Percentiles rank a stretch among this genome's conserved stretches.
These are phyloP conservation scores for Apium graveolens DNA, from an alignment of 129 eudicot species.

Conservation along the genomic window DNA sequence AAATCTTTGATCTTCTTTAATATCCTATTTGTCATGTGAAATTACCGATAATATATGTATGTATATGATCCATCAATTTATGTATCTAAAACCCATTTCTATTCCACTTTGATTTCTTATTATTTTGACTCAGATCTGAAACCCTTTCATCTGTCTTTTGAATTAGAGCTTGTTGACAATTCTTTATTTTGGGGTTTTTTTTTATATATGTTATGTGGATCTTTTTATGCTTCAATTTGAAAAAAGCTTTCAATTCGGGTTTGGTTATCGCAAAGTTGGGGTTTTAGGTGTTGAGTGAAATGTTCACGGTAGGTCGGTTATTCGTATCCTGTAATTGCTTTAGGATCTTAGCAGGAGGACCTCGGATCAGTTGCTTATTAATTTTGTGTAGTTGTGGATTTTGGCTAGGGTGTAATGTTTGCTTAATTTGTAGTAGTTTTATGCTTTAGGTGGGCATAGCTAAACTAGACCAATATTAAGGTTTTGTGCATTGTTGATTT, in stretches of 20 bases:
- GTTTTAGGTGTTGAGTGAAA: not conserved
- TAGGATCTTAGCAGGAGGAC: not conserved
- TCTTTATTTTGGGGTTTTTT: not conserved
- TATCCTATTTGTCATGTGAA: not conserved
- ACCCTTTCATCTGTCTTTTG: not conserved
- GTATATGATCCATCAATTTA: not conserved
- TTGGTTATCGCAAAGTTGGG: not conserved
- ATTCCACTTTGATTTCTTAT: not conserved
- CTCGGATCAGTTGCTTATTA: not conserved
- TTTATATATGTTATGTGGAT: not conserved
- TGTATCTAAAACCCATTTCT: not conserved
- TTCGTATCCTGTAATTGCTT: not conserved
- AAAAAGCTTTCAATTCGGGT: not conserved
- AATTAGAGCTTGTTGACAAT: not conserved
- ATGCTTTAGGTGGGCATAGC: not conserved
- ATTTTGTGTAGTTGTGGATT: not conserved
- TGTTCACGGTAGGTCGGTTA: not conserved
- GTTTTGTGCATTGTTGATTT: not conserved
- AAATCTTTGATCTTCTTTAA: not conserved
- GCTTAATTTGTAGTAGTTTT: not conserved
- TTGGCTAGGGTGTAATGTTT: not conserved
- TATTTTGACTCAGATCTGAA: not conserved
- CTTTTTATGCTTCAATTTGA: too few relatives aligned
- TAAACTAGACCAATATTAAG: not conserved
- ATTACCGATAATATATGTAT: not conserved